Evolutionary conservation across 1,139 yeast species (phyloP).

Genomic region (Wickerhamomyces sp.): DNA sequence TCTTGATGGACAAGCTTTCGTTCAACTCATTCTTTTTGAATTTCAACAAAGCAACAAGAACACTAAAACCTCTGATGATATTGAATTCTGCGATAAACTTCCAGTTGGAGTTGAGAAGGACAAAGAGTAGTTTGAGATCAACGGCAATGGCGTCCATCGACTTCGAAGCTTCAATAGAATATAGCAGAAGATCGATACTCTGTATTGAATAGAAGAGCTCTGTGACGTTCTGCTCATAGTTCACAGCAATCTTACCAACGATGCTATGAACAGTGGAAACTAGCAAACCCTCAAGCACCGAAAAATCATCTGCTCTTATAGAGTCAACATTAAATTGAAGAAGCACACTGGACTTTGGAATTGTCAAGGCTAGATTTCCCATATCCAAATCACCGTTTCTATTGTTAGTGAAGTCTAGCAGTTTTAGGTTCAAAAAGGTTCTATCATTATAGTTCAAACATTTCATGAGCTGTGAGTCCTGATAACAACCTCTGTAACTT

Average conservation of each 20-base stretch:
- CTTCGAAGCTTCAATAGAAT: constrained; percentile 29
- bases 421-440: constrained; percentile 27
- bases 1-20: constrained; percentile 23
- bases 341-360: constrained; percentile 11
- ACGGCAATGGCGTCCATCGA: constrained; percentile 21
- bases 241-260: constrained; percentile 17
- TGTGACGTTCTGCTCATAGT: constrained; percentile 20
- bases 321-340: constrained; percentile 17
- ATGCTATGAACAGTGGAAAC: constrained; percentile 3
- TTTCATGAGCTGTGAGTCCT: constrained; percentile 29
- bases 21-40: constrained; percentile 26
- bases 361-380: constrained; percentile 13
- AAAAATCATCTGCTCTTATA: constrained; percentile 1
- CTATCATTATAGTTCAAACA: constrained; percentile 30
- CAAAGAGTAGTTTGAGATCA: constrained; percentile 28
- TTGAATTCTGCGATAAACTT: constrained; percentile 34
- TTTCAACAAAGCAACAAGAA: constrained; percentile 35
- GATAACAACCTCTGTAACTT: constrained; percentile 33
- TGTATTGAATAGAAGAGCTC: constrained; percentile 34
- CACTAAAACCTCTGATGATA: constrained; percentile 36
- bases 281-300: constrained; percentile 1
- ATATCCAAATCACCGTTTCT: constrained; percentile 14
- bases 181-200: constrained; percentile 29
- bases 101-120: constrained; percentile 28
- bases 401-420: constrained; percentile 17